These are phyloP conservation scores for Medicago truncatula DNA, from an alignment of 306 rosid genomes.

Conservation along the genomic window MtrunA17r5.0-ANR NC_053048.1:43000001-43000500, in stretches of 20 bases:
- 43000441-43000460: not conserved
- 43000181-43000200: constrained; percentile 24
- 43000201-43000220: not conserved
- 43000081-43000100: constrained; percentile 9
- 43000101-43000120: constrained; percentile 14
- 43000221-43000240: constrained; percentile 8
- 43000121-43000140: constrained; percentile 23
- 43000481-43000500: not conserved
- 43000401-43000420: not conserved
- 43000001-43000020: constrained; percentile 70
- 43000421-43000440: not conserved
- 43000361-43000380: not conserved
- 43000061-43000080: constrained; percentile 56
- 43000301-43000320: constrained; percentile 12
- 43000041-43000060: constrained; percentile 82
- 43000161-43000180: not conserved
- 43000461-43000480: not conserved
- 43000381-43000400: not conserved
- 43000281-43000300: not conserved
- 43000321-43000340: constrained; percentile 12
- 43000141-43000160: not conserved
- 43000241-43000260: constrained; percentile 20
- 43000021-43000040: constrained; percentile 76
- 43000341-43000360: not conserved
- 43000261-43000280: constrained; percentile 12